Base-by-base conservation (phyloP, 768 basidiomycete species). In the Boletus rex-veris region DNA sequence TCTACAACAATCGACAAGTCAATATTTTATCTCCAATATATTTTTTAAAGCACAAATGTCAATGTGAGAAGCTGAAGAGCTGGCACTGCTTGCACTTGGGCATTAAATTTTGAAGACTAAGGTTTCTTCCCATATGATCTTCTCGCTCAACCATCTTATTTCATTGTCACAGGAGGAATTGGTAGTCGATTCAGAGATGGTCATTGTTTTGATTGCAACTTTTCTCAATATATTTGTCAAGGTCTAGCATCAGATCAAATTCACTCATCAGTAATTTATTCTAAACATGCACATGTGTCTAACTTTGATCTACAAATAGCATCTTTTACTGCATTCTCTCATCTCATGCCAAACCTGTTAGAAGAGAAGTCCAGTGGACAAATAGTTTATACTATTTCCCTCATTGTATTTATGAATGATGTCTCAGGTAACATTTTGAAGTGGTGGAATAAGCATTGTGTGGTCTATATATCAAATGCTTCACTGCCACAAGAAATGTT, bases 391-490 rank as follows among this genome's bases (percentile, higher is more conserved):
- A 57, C 51, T 0, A 57, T 65, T 0, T 68, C 68, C 0, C 51
- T 71, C 6, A 64, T 73, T 3, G 16, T 73, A 0, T 73, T 73
- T 47, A 65, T 73, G 43, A 73, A 75, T 30, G 69, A 75, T 41
- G 61, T 75, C 0, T 75, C 67, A 0, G 74, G 65, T 0, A 74
- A 75, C 33, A 50, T 58, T 3, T 71, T 60, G 4, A 75, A 73
- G 38, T 73, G 74, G 24, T 76, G 71, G 68, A 73, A 76, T 35
- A 70, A 70, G 30, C 71, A 75, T 31, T 65, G 71, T 11, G 56
- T 65, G 0, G 49, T 65, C 0, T 77, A 75, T 19, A 55, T 73
- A 48, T 71, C 64, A 0, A 73, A 75, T 52, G 70, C 48, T 0
- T 53, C 43, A 7, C 31, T 77, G 1, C 71, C 71, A 3, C 55